Evolutionary conservation across 768 basidiomycete species (phyloP).

Genomic region (Suillus discolor): DNA sequence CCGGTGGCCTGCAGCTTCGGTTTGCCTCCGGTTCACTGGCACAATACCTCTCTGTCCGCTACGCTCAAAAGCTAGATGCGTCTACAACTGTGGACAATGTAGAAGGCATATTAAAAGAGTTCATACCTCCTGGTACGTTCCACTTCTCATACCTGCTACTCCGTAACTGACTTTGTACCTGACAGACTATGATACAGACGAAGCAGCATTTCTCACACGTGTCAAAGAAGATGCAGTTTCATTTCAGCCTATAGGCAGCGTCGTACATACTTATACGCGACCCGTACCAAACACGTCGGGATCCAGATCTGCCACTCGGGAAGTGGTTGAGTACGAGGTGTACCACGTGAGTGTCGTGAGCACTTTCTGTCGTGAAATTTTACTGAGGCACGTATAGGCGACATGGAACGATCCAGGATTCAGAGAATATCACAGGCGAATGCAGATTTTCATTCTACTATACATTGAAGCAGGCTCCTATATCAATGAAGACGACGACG

Average conservation of each 20-base stretch:
- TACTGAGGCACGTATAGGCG: conserved; percentile 45
- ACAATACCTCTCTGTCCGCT: conserved; percentile 72
- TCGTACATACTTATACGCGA: conserved; percentile 79
- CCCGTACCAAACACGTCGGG: conserved; percentile 36
- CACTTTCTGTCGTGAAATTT: conserved; percentile 3
- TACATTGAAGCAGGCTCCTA: conserved; percentile 97
- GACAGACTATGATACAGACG: conserved; percentile 71
- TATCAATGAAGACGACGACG: conserved; percentile 90
- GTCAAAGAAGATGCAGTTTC: conserved; percentile 77
- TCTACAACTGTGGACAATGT: conserved; percentile 84
- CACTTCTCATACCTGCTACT: conserved; percentile 3
- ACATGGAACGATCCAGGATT: conserved; percentile 89
- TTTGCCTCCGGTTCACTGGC: conserved; percentile 87
- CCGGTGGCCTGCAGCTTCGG: conserved; percentile 53
- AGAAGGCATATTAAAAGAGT: conserved; percentile 71
- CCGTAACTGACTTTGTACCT: neutral
- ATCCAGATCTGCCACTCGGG: conserved; percentile 40
- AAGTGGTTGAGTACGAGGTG: conserved; percentile 75
- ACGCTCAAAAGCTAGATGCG: conserved; percentile 64
- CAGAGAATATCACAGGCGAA: conserved; percentile 84
- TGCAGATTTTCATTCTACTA: conserved; percentile 93
- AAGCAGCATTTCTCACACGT: conserved; percentile 62
- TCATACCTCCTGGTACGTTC: conserved; percentile 69
- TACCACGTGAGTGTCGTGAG: conserved; percentile 70
- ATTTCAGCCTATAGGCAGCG: conserved; percentile 78